Base-by-base conservation (phyloP, 208 protist species). In the Leishmania braziliensis region DNA sequence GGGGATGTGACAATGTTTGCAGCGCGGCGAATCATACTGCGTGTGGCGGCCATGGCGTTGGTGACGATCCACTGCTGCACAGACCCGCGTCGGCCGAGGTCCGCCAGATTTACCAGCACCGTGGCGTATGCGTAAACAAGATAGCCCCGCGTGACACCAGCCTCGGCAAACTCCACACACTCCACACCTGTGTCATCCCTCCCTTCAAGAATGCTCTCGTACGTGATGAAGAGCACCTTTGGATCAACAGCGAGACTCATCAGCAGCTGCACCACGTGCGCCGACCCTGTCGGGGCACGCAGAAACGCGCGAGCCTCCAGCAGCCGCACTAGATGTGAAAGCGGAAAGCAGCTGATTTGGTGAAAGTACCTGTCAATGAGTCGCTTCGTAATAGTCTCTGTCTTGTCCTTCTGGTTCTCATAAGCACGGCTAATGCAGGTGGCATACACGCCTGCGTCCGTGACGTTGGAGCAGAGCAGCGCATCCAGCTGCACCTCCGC, bases 401-500 rank as follows among this genome's bases (percentile, higher is more conserved):
- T 76, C 20, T 83, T 90, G 36, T 86, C 86, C 58, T 84, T 79
- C 33, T 72, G 76, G 50, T 89, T 83, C 54, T 92, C 60, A 79
- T 91, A 98, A 46, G 89, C 89, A 5, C 89, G 83, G 39, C 85
- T 84, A 69, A 97, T 82, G 81, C 90, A 93, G 18, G 85, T 81
- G 16, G 91, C 89, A 78, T 93, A 94, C 69, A 88, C 88, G 36
- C 85, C 84, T 60, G 87, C 63, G 71, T 97, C 90, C 29, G 85
- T 89, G 10, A 95, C 89, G 78, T 92, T 90, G 29, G 84, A 85
- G 54, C 79, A 85, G 14, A 80, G 77, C 53, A 97, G 86, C 39
- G 95, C 88, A 75, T 95, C 92, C 73, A 98, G 85, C 82, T 98
- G 95, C 56, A 98, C 90, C 84, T 97, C 92, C 6, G 92, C 92